Evolutionary conservation across 768 basidiomycete species (phyloP).

Genomic region (Lactarius hatsudake): DNA sequence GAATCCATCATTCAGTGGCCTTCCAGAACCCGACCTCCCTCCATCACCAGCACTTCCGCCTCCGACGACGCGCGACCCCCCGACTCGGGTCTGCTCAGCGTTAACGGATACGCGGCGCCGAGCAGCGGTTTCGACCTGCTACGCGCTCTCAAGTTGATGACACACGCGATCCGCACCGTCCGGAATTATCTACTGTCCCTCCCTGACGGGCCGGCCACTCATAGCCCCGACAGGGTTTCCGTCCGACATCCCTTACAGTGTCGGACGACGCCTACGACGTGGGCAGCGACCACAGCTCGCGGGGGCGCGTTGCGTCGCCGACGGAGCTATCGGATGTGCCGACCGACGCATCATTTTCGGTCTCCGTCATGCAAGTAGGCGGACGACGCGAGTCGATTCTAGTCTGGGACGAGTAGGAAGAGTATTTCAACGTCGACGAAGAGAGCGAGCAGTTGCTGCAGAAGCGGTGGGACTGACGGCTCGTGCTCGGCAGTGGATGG

Average conservation of each 20-base stretch:
- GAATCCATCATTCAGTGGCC: conserved; percentile 42
- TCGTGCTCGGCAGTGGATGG: conserved; percentile 82
- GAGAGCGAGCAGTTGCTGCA: conserved; percentile 47
- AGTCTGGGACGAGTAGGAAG: conserved; percentile 76
- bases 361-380: conserved; percentile 66
- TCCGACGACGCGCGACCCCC: neutral
- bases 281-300: conserved; percentile 57
- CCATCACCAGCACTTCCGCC: conserved; percentile 45
- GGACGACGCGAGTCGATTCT: conserved; percentile 65
- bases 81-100: conserved; percentile 16
- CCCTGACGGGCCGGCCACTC: conserved; percentile 19
- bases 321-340: conserved; percentile 30
- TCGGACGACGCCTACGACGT: conserved; percentile 82
- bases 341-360: conserved; percentile 60
- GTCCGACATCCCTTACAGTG: conserved; percentile 57
- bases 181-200: conserved; percentile 68
- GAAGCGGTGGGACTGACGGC: conserved; percentile 77
- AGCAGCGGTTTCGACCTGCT: conserved; percentile 56
- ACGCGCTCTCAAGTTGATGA: conserved; percentile 70
- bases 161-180: conserved; percentile 75
- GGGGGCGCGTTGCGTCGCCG: conserved; percentile 48
- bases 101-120: conserved; percentile 8
- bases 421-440: conserved; percentile 45
- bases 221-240: conserved; percentile 45
- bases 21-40: conserved; percentile 59